phyloP scores from a whole-genome alignment of 2,329 filamentous ascomycete genomes.

The Thielaviopsis musarum region DNA sequence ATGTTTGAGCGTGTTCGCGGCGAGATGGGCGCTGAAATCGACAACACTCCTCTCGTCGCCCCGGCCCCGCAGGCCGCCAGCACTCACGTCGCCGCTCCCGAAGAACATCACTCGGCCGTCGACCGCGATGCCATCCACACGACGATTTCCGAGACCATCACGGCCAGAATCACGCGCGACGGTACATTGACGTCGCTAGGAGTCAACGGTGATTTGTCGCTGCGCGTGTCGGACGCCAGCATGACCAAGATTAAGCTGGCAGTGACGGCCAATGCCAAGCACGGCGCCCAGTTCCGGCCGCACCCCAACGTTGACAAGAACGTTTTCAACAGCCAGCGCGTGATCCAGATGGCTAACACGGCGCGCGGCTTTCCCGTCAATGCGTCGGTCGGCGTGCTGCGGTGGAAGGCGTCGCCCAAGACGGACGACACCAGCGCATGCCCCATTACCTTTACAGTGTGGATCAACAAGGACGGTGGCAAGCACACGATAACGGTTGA shows the following conservation, averaged over 20 bases:
- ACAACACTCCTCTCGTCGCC: conserved; percentile 57
- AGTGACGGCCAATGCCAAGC: conserved; percentile 56
- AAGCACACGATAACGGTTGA: conserved; percentile 86
- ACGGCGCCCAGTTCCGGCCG: conserved; percentile 81
- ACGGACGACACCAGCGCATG: conserved; percentile 63
- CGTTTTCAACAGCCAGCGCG: conserved; percentile 65
- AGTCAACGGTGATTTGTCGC: conserved; percentile 80
- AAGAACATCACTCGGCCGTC: conserved; percentile 44
- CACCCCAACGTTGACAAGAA: conserved; percentile 92
- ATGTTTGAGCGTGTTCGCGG: conserved; percentile 93
- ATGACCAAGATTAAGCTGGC: conserved; percentile 85
- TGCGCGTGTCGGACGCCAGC: conserved; percentile 75
- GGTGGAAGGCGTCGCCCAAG: conserved; percentile 78
- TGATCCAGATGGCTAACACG: conserved; percentile 79
- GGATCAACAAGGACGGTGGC: conserved; percentile 78
- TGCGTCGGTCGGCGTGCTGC: conserved; percentile 79
- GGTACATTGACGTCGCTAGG: conserved; percentile 73
- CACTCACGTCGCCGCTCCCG: conserved; percentile 28
- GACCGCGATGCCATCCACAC: conserved; percentile 80
- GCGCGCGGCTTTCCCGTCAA: conserved; percentile 86
- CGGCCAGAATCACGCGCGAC: conserved; percentile 74
- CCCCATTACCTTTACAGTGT: conserved; percentile 92
- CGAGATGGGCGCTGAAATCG: conserved; percentile 74
- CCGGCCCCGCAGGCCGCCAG: conserved; percentile 32
- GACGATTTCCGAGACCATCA: conserved; percentile 77